Percentiles rank a stretch among this genome's conserved stretches.
These are phyloP conservation scores for Pseudoneurospora amorphoporcata DNA, from an alignment of 495 filamentous ascomycete species.

Conservation along the genomic window DNA sequence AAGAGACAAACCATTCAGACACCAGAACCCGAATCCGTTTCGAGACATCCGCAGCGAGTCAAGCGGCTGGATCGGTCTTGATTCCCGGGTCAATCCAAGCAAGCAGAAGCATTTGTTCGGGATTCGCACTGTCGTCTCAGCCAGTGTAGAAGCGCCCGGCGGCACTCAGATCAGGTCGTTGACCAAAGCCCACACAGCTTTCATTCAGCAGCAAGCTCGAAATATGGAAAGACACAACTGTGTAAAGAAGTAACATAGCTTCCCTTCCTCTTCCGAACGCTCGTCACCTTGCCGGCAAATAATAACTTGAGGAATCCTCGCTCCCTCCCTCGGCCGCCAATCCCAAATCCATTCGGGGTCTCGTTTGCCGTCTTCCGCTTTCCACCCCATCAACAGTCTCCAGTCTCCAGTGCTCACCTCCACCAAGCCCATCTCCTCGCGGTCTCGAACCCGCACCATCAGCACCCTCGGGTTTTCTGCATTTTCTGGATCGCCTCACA, in stretches of 20 bases:
- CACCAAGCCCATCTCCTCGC: background rate
- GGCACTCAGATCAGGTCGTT: background rate
- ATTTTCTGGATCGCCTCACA: background rate
- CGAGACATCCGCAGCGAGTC: conserved; percentile 1
- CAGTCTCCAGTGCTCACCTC: background rate
- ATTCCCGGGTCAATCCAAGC: background rate
- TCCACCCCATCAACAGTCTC: background rate
- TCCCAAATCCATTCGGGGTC: background rate
- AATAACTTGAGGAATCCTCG: background rate
- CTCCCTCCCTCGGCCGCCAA: conserved; percentile 1
- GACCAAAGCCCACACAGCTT: background rate
- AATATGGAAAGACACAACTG: background rate
- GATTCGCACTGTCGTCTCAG: conserved; percentile 12
- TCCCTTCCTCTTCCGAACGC: background rate
- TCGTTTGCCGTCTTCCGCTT: conserved; percentile 2
- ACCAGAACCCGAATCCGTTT: conserved; percentile 2
- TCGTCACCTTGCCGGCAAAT: background rate
- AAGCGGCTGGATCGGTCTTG: background rate
- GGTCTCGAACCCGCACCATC: background rate
- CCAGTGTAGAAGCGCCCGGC: conserved; percentile 6
- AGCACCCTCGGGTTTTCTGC: background rate
- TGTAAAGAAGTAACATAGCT: background rate
- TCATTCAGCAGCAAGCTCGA: background rate
- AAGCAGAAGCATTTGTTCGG: background rate
- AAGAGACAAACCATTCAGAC: background rate